Conservation (phyloP, 345 rosid species). For the Brassica carinata region DNA sequence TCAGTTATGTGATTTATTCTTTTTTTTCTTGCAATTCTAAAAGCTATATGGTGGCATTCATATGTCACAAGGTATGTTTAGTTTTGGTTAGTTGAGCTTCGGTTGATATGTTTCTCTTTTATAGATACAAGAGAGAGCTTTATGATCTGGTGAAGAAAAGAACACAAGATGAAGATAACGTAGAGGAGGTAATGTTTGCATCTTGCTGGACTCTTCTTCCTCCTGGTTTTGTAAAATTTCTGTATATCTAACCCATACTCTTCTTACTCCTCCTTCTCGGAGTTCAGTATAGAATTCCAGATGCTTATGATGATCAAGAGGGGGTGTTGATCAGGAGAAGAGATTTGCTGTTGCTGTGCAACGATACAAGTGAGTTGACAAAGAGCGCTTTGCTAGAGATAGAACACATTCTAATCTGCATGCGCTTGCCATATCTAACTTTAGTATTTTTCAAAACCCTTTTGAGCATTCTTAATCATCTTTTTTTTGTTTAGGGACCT, state of each 20-base stretch:
- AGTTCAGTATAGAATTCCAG: conserved; percentile 90
- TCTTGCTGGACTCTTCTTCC: conserved; percentile 24
- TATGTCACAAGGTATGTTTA: conserved; percentile 4
- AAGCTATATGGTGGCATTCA: conserved; percentile 4
- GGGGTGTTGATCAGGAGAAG: conserved; percentile 85
- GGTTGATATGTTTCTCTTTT: conserved; percentile 27
- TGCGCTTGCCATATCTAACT: conserved; percentile 14
- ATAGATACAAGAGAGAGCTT: conserved; percentile 80
- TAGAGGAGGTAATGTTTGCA: conserved; percentile 60
- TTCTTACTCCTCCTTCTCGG: conserved; percentile 19
- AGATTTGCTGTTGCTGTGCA: conserved; percentile 91
- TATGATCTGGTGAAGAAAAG: conserved; percentile 84
- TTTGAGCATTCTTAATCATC: conserved; percentile 9
- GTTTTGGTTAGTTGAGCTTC: conserved; percentile 15
- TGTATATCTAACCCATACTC: conserved; percentile 25
- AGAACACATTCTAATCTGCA: conserved; percentile 3
- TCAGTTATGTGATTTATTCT: background rate
- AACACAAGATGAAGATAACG: conserved; percentile 65
- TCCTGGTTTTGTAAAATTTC: background rate
- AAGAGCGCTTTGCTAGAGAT: conserved; percentile 24
- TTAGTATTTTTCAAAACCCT: background rate
- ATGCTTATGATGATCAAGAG: conserved; percentile 94
- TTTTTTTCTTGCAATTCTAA: background rate
- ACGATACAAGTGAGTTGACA: conserved; percentile 68
- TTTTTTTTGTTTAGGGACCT: conserved; percentile 50